Evolutionary conservation across 2,329 filamentous ascomycete genomes (phyloP), one percentile per base, ranked within the genome.

Genomic region (Beauveria pseudobassiana): DNA sequence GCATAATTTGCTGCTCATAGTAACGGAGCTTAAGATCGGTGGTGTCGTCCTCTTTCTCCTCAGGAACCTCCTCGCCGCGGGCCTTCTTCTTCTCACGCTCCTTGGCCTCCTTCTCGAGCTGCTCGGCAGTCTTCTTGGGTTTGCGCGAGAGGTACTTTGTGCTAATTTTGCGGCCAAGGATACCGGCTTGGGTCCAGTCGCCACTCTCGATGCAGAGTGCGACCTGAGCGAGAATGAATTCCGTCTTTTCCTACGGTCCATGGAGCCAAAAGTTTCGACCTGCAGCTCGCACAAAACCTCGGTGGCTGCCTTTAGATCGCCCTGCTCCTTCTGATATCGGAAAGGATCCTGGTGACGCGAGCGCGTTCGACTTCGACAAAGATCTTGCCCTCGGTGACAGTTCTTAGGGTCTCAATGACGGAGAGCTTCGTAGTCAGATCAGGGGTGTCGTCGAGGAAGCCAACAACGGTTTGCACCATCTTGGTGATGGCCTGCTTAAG

Each of bases 361-460:
- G 95, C 95, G 68, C 95, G 88, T 82, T 99, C 95, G 59, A 99
- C 95, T 80, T 99, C 95, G 69, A 99, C 93, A 71, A 99, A 99
- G 74, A 99, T 99, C 89, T 99, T 99, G 78, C 95, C 95, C 77
- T 99, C 95, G 9, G 95, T 99, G 54, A 99, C 93, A 48, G 93
- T 98, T 69, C 95, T 87, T 70, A 99, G 77, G 1, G 93, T 96
- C 77, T 99, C 93, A 71, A 99, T 99, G 63, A 96, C 87, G 24
- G 90, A 89, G 62, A 99, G 81, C 80, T 98, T 99, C 42, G 87
- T 92, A 68, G 97, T 92, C 64, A 91, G 72, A 70, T 86, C 89
- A 40, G 95, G 92, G 24, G 92, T 92, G 52, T 89, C 86, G 72
- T 96, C 89, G 71, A 99, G 78, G 76, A 98, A 97, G 63, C 81